Conservation (phyloP, 169 alveolate species). For the Plasmodium billcollinsi region DNA sequence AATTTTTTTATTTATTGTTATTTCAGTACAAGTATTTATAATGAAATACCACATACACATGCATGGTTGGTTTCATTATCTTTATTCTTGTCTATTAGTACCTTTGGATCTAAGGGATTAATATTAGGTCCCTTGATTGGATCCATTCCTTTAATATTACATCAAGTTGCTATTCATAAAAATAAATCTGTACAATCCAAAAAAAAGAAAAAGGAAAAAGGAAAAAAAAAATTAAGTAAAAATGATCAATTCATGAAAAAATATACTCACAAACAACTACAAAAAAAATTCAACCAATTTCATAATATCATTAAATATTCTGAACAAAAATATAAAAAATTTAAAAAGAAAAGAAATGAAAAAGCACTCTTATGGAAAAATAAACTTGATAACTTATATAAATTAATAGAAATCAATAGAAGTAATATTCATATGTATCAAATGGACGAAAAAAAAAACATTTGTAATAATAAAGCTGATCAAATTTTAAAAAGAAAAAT, state of each 20-base stretch:
- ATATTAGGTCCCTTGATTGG: conserved; percentile 76
- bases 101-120: conserved; percentile 81
- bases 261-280: background rate
- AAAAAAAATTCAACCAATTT: background rate
- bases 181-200: conserved; percentile 12
- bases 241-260: background rate
- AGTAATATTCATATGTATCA: conserved; percentile 10
- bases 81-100: conserved; percentile 76
- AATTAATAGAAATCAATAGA: conserved; percentile 57
- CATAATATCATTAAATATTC: conserved; percentile 3
- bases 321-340: background rate
- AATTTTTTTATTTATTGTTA: conserved; percentile 74
- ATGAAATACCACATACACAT: conserved; percentile 80
- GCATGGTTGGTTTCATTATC: conserved; percentile 84
- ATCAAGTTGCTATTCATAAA: conserved; percentile 41
- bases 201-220: background rate
- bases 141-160: conserved; percentile 62
- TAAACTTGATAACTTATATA: conserved; percentile 38
- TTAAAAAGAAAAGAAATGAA: background rate
- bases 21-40: conserved; percentile 80
- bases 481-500: background rate
- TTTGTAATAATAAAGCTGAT: background rate
- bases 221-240: background rate
- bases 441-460: conserved; percentile 3
- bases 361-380: conserved; percentile 36